These are phyloP conservation scores for Vicia sativa DNA, from an alignment of 306 rosid genomes.

Conservation along the genomic window DNA sequence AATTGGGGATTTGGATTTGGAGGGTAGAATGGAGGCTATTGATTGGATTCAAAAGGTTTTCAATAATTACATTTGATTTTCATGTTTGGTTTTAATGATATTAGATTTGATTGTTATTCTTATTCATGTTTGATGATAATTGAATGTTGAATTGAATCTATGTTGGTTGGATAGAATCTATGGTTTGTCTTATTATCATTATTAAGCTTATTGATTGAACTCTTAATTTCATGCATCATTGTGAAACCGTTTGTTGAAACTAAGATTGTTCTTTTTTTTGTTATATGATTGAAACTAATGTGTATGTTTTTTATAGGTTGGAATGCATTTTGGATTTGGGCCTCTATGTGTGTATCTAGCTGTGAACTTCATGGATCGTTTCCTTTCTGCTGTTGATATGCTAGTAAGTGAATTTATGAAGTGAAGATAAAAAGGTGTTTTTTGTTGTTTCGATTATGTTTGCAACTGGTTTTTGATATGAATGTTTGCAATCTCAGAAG, in stretches of 20 bases:
- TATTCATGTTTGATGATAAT: conserved; percentile 12
- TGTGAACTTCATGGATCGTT: conserved; percentile 85
- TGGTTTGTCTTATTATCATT: conserved; percentile 3
- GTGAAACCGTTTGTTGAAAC: too few species aligned
- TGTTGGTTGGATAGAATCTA: conserved; percentile 21
- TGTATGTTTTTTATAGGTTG: conserved; percentile 56
- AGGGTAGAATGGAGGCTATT: conserved; percentile 69
- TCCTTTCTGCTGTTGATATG: conserved; percentile 72
- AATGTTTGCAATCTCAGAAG: conserved; percentile 50
- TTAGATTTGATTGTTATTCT: conserved; percentile 12
- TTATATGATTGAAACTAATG: conserved; percentile 12
- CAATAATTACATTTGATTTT: too few species aligned
- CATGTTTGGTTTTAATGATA: conserved; percentile 24
- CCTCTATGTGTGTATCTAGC: conserved; percentile 82
- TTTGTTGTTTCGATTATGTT: background rate
- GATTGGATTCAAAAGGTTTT: conserved; percentile 64
- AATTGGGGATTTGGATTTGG: conserved; percentile 69
- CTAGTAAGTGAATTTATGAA: conserved; percentile 63
- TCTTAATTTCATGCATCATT: conserved; percentile 5
- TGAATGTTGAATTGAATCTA: conserved; percentile 25
- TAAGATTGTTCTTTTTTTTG: background rate
- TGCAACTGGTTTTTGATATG: conserved; percentile 37
- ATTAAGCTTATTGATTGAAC: background rate
- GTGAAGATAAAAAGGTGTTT: background rate
- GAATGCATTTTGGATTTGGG: conserved; percentile 73